Percentiles rank a stretch among this genome's conserved stretches.
Conservation (phyloP, 2,329 filamentous ascomycete species). For the Sporothrix brunneoviolacea region DNA sequence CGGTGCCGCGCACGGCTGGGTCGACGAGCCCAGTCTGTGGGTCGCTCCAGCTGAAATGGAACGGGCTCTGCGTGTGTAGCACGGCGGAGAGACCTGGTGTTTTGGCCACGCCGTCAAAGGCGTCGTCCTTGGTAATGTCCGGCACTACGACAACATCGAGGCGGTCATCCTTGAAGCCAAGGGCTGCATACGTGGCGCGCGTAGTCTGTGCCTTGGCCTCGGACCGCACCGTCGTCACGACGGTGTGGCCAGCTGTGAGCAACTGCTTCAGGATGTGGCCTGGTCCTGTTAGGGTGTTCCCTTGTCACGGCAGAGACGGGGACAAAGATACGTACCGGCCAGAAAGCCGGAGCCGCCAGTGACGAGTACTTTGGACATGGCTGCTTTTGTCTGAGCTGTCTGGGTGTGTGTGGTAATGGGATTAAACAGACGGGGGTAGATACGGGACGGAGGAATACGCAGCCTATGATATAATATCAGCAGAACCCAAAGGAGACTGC, state of each 20-base stretch:
- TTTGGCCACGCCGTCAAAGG: background rate
- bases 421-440: no score
- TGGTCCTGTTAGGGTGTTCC: background rate
- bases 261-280: conserved; percentile 1
- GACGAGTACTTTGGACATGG: background rate
- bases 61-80: conserved; percentile 3
- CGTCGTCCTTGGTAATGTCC: conserved; percentile 2
- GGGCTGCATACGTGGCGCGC: background rate
- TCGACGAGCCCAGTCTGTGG: background rate
- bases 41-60: background rate
- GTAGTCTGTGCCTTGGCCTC: conserved; percentile 2
- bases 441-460: no score
- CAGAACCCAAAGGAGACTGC: no score
- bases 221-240: conserved; percentile 4
- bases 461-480: no score
- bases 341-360: conserved; percentile 1
- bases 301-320: no score
- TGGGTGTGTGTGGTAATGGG: background rate
- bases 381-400: background rate
- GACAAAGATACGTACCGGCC: background rate
- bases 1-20: conserved; percentile 3
- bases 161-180: background rate
- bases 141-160: background rate
- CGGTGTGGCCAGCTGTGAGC: background rate
- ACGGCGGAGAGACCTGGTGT: background rate